phyloP scores from a whole-genome alignment of 2,329 filamentous ascomycete genomes.

The Neonectria punicea region DNA sequence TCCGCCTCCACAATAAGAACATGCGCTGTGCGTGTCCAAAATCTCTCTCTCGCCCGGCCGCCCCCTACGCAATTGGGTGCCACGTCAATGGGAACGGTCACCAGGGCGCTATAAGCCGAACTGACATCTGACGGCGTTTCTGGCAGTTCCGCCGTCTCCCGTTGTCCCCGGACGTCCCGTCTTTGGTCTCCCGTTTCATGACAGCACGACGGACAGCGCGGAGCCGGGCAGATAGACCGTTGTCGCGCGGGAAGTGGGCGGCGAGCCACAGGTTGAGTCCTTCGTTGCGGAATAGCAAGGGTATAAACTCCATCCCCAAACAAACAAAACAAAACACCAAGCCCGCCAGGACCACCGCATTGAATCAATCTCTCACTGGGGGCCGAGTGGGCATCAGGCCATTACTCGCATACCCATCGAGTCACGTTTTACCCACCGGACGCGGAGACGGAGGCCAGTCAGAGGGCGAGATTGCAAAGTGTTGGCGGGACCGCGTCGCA shows the following conservation, averaged over 20 bases:
- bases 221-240: conserved; percentile 3
- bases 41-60: background rate
- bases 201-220: background rate
- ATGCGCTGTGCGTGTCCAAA: background rate
- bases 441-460: conserved; percentile 22
- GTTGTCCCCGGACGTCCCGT: background rate
- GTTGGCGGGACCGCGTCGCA: background rate
- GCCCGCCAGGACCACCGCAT: conserved; percentile 24
- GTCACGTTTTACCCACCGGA: conserved; percentile 38
- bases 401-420: conserved; percentile 40
- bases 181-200: background rate
- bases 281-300: conserved; percentile 11
- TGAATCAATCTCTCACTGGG: conserved; percentile 38
- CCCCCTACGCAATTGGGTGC: conserved; percentile 27
- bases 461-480: conserved; percentile 14
- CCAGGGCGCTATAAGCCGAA: conserved; percentile 15
- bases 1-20: background rate
- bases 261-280: background rate
- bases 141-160: background rate
- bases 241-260: conserved; percentile 6
- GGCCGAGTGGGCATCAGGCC: conserved; percentile 33
- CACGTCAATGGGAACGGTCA: conserved; percentile 38
- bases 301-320: background rate
- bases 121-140: conserved; percentile 23
- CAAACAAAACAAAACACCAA: background rate